Base-by-base conservation (phyloP, 352 stramenopile genomes). In the Phytophthora ohioensis region DNA sequence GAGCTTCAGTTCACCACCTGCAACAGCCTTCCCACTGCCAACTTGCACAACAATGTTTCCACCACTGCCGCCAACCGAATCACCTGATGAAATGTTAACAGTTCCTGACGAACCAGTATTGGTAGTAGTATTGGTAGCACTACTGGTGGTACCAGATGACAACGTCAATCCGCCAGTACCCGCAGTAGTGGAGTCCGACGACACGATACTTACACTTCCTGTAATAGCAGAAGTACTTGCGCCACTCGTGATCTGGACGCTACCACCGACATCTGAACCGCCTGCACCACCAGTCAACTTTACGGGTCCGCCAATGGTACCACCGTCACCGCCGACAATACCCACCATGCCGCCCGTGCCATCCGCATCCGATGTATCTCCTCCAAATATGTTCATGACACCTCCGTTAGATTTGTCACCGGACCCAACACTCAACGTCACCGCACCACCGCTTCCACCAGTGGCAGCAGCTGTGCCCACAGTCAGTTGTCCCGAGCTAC, bases 171-270 rank as follows among this genome's bases (percentile, higher is more conserved):
- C 39, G 5, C 64, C 64, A 34, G 64, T 67, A 8, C 57, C 64
- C 21, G 56, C 32, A 43, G 27, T 39, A 5, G 6, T 8, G 3
- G 64, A 71, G 17, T 58, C 48, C 9, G 64, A 53, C 2, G 64
- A 71, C 13, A 27, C 36, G 32, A 71, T 3, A 30, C 17, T 30
- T 13, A 66, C n/a, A 32, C 4, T 10, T 51, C 64, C 64, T 15
- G 64, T 59, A 13, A 10, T 9, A 60, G 34, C 64, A 41, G 55
- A 45, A 60, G 4, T 9, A 60, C 55, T 60, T 5, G 10, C 13
- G 38, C 75, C 75, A 67, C 71, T 77, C 9, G 12, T 63, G 5
- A 82, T 53, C 17, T 31, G 11, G 42, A 82, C 45, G n/a, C 34
- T 63, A 12, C 75, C 75, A 38, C 75, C 75, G 43, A 41, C 35